phyloP scores from a whole-genome alignment of 1,284 basidiomycete genomes.

The Trichosporon inkin region DNA sequence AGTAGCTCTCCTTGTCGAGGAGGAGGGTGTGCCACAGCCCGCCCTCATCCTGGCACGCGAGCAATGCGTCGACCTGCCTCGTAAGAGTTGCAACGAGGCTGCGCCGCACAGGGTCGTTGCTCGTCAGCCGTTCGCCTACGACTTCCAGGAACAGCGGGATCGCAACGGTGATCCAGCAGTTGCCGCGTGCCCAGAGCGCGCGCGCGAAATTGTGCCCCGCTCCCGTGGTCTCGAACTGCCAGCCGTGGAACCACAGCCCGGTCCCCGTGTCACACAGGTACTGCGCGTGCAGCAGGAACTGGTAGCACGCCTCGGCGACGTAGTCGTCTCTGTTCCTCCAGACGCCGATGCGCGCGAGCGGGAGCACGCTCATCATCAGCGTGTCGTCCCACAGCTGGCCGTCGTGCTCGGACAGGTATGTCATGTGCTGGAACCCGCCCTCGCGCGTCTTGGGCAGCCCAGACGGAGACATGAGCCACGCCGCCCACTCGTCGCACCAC shows the following conservation, averaged over 20 bases:
- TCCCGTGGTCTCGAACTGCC: conserved; percentile 29
- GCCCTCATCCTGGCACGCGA: conserved; percentile 54
- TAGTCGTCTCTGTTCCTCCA: conserved; percentile 56
- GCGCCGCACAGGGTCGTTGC: conserved; percentile 53
- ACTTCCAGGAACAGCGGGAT: conserved; percentile 62
- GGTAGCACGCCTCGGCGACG: conserved; percentile 54
- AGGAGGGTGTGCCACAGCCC: conserved; percentile 64
- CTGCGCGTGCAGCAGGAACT: conserved; percentile 36
- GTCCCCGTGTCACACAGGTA: conserved; percentile 35
- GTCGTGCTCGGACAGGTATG: conserved; percentile 57
- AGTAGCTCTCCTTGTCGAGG: conserved; percentile 58
- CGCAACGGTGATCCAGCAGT: conserved; percentile 62
- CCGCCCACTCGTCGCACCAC: conserved; percentile 60
- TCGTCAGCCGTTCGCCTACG: conserved; percentile 48
- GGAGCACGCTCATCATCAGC: conserved; percentile 59
- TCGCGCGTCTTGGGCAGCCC: conserved; percentile 56
- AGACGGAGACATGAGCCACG: conserved; percentile 60
- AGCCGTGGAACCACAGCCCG: conserved; percentile 50
- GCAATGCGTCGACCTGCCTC: conserved; percentile 58
- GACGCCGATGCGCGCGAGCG: conserved; percentile 60
- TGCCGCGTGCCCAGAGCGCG: conserved; percentile 62
- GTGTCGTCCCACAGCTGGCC: conserved; percentile 66
- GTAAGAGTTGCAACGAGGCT: conserved; percentile 55
- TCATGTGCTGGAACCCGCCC: conserved; percentile 61
- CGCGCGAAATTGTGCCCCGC: conserved; percentile 53